Evolutionary conservation across 768 basidiomycete species (phyloP).

Genomic region (Suillus variegatus): DNA sequence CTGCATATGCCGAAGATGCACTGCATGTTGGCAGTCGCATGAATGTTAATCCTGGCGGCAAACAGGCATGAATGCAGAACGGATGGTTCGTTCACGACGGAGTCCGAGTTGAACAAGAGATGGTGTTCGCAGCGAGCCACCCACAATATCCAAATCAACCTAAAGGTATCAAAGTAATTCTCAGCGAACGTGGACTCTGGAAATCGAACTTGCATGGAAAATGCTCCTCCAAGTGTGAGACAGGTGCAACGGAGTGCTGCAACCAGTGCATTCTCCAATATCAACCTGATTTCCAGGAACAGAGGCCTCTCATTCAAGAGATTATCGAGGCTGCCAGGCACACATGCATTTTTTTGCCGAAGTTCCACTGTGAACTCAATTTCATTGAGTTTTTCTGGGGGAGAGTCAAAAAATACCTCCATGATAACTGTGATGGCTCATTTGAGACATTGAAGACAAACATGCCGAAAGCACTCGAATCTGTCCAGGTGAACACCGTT

Average conservation of each 20-base stretch:
- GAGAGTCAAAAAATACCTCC: conserved; percentile 12
- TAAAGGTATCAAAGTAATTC: conserved; percentile 16
- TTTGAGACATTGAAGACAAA: conserved; percentile 26
- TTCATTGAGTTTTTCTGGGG: conserved; percentile 29
- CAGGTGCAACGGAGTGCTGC: no score
- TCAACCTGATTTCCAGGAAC: conserved; percentile 12
- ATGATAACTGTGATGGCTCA: conserved; percentile 25
- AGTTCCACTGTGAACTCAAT: conserved; percentile 30
- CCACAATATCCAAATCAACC: no score
- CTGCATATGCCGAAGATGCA: conserved; percentile 25
- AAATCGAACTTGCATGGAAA: no score
- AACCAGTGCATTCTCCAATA: no score
- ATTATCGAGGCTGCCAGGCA: conserved; percentile 26
- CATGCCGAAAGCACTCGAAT: conserved; percentile 22
- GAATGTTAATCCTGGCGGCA: conserved; percentile 25
- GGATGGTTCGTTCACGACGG: neutral
- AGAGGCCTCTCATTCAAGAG: conserved; percentile 26
- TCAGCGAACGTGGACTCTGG: no score
- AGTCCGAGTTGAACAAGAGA: conserved; percentile 8
- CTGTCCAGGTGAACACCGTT: conserved; percentile 15
- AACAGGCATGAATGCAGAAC: conserved; percentile 13
- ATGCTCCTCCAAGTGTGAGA: no score
- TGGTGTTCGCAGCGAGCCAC: no score
- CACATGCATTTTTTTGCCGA: conserved; percentile 27
- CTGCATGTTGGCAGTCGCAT: conserved; percentile 13